Conservation (phyloP, 2,329 filamentous ascomycete species). For the Colletotrichum phormii region DNA sequence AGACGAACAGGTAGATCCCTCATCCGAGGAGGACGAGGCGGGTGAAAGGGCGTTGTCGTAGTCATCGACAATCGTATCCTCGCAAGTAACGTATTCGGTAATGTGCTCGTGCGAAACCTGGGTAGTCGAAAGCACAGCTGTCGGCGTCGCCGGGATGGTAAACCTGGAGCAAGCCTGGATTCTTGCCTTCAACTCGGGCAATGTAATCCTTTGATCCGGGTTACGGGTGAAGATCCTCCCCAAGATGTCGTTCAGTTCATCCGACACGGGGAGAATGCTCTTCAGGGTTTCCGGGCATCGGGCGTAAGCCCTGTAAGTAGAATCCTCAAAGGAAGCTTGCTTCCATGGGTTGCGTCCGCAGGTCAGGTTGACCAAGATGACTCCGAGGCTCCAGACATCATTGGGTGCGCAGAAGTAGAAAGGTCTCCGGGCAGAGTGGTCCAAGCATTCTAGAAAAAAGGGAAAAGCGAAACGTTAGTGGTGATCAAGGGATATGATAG, state of each 20-base stretch:
- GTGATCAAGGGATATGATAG: conserved; percentile 35
- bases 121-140: conserved; percentile 51
- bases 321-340: conserved; percentile 91
- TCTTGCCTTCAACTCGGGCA: conserved; percentile 81
- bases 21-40: conserved; percentile 52
- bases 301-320: conserved; percentile 91
- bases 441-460: conserved; percentile 79
- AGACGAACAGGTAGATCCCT: conserved; percentile 58
- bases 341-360: conserved; percentile 99
- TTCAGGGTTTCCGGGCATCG: conserved; percentile 89
- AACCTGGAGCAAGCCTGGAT: conserved; percentile 83
- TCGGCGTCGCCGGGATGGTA: conserved; percentile 61
- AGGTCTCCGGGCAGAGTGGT: conserved; percentile 78
- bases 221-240: conserved; percentile 88
- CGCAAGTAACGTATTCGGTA: conserved; percentile 59
- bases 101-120: conserved; percentile 56
- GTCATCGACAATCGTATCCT: conserved; percentile 58
- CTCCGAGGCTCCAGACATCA: conserved; percentile 98
- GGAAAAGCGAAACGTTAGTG: conserved; percentile 45
- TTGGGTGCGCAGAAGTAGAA: conserved; percentile 94
- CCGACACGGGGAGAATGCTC: conserved; percentile 90
- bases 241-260: conserved; percentile 89
- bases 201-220: conserved; percentile 83
- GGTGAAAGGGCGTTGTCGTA: conserved; percentile 61
- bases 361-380: conserved; percentile 96